Evolutionary conservation across 1,284 basidiomycete genomes (phyloP).

Genomic region (Abortiporus biennis): DNA sequence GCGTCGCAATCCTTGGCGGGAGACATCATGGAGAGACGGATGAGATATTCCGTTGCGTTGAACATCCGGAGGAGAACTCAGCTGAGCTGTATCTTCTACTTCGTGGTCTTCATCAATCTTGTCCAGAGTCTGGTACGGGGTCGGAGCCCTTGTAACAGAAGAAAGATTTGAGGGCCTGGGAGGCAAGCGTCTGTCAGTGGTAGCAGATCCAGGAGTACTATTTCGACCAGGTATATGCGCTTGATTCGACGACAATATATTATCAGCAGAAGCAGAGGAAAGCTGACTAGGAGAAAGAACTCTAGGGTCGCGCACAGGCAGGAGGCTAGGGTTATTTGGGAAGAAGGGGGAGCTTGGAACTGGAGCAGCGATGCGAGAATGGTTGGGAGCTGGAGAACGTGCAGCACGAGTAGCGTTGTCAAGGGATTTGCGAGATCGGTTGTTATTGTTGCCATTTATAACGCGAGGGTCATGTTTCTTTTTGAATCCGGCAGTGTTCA

Average conservation of each 20-base stretch:
- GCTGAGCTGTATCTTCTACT: neutral
- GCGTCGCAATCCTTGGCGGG: neutral
- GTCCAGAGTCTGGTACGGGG: neutral
- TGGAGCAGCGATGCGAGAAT: conserved; percentile 12
- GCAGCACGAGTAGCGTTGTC: conserved; percentile 9
- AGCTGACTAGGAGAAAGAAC: conserved; percentile 10
- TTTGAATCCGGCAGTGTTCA: conserved; percentile 20
- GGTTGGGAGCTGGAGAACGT: neutral
- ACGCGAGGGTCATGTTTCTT: conserved; percentile 14
- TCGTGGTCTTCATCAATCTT: neutral
- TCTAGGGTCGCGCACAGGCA: neutral
- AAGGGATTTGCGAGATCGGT: conserved; percentile 3
- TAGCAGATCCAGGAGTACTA: conserved; percentile 3
- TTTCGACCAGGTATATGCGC: conserved; percentile 23
- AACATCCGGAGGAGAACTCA: neutral
- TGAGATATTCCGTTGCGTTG: neutral
- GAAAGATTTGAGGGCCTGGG: neutral
- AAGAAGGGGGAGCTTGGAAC: conserved; percentile 4
- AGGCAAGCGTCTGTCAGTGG: neutral
- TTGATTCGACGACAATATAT: conserved; percentile 16
- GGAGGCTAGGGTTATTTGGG: neutral
- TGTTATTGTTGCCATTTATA: neutral
- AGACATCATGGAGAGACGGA: neutral
- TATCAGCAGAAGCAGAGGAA: conserved; percentile 11
- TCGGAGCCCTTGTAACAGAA: neutral